These are phyloP conservation scores for Elasticomyces elasticus DNA, from an alignment of 495 filamentous ascomycete genomes.

Conservation along the genomic window DNA sequence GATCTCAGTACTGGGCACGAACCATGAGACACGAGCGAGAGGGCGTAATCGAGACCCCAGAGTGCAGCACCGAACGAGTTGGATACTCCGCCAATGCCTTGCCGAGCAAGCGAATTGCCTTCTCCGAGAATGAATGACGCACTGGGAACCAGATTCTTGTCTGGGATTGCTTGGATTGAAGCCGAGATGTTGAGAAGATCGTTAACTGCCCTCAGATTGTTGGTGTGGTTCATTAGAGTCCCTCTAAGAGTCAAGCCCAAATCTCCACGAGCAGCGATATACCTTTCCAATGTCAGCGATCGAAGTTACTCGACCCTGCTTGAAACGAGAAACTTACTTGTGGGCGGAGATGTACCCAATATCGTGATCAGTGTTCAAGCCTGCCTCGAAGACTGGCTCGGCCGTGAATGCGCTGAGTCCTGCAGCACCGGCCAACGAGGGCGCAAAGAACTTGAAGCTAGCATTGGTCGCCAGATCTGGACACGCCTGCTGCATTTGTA, in stretches of 20 bases:
- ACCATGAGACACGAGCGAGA: too few species aligned
- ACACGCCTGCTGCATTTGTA: slow-evolving; percentile 40
- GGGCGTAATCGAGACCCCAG: slow-evolving; percentile 56
- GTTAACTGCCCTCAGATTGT: slow-evolving; percentile 39
- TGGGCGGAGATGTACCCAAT: slow-evolving; percentile 50
- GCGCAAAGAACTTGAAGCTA: slow-evolving; percentile 46
- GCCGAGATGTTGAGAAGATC: slow-evolving; percentile 38
- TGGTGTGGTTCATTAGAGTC: slow-evolving; percentile 57
- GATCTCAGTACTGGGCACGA: too few species aligned
- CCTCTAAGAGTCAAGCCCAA: slow-evolving; percentile 54
- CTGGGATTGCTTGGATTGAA: slow-evolving; percentile 24
- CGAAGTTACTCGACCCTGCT: too few species aligned
- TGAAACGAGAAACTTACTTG: slow-evolving; percentile 40
- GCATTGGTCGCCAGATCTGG: slow-evolving; percentile 38
- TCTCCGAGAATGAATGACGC: slow-evolving; percentile 55
- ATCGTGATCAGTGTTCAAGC: slow-evolving; percentile 39
- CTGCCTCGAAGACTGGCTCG: slow-evolving; percentile 41
- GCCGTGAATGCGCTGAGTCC: slow-evolving; percentile 40
- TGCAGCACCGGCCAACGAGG: slow-evolving; percentile 47
- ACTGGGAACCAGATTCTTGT: slow-evolving; percentile 31
- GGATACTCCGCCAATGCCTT: slow-evolving; percentile 52
- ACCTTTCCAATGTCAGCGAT: too few species aligned
- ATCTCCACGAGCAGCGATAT: not conserved
- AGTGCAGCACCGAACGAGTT: slow-evolving; percentile 62
- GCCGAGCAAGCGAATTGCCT: slow-evolving; percentile 52